Base-by-base conservation (phyloP, 345 rosid species). In the Xanthoceras sorbifolium region DNA sequence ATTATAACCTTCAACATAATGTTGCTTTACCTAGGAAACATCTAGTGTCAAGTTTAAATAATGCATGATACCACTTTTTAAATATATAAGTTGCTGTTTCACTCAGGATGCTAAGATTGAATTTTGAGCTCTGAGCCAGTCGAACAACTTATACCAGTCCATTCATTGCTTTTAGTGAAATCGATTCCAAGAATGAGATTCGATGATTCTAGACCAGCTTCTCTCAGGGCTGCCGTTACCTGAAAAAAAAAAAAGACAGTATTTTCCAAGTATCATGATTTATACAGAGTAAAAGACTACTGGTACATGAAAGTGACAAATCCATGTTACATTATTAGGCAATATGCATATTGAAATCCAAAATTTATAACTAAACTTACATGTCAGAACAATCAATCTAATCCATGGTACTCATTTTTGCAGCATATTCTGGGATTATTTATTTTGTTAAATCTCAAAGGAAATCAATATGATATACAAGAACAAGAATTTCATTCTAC, bases 81-180 rank as follows among this genome's bases (percentile, higher is more conserved):
- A n/a, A n/a, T n/a, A n/a, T n/a, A n/a, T n/a, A n/a, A n/a, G n/a
- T n/a, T n/a, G n/a, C 50, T 0, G 11, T 71, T 60, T 60, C 55
- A 23, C 23, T 40, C 55, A 28, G 14, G 44, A 55, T 32, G 22
- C 31, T 34, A 23, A 32, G 48, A 55, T 54, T 11, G 28, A 72
- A 25, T 14, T 23, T 57, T 59, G 52, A 11, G 32, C 22, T 34
- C 31, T 1, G 17, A 10, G 44, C 11, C 44, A 40, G 11, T 32
- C 55, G 48, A 74, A 40, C 42, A 40, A 12, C 9, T 26, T 61
- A 54, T 80, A 91, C 98, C 97, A 76, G 93, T 86, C 98, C 98
- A 92, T 73, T 92, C 97, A 70, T 94, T 94, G 92, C 98, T 94
- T 83, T 89, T 90, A 6, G 97, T 94, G 87, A 94, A 94, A 86